phyloP scores from a whole-genome alignment of 192 early-diverging fungal genomes.

The Diversispora eburnea region DNA sequence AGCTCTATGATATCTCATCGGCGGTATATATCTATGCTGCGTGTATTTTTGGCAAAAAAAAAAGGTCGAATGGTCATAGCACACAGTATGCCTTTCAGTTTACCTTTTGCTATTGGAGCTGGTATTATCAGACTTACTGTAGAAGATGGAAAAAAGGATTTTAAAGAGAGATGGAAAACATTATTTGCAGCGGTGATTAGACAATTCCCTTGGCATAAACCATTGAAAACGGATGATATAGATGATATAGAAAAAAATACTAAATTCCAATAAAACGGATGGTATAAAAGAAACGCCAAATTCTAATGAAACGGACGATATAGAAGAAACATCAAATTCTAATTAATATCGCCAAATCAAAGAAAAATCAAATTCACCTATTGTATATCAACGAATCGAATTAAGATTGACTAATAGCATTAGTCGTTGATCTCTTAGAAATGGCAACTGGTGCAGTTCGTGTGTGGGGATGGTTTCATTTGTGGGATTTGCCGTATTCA shows the following conservation, averaged over 20 bases:
- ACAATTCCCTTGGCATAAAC: neutral
- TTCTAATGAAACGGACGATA: too few relatives aligned
- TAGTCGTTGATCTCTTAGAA: neutral
- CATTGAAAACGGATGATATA: neutral
- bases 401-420: neutral
- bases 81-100: conserved; percentile 3
- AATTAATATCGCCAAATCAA: neutral
- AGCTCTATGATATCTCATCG: neutral
- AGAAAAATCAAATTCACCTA: neutral
- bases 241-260: neutral
- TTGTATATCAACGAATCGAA: neutral
- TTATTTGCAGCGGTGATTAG: neutral
- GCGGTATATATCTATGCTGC: neutral
- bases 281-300: too few relatives aligned
- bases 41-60: neutral
- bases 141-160: conserved; percentile 11
- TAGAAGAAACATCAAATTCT: too few relatives aligned
- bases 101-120: conserved; percentile 9
- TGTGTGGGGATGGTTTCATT: neutral
- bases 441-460: conserved; percentile 3
- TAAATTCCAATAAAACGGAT: neutral
- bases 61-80: conserved; percentile 2
- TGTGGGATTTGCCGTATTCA: too few relatives aligned
- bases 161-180: conserved; percentile 21
- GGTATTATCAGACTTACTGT: conserved; percentile 9